A percentile compares a stretch with the other conserved stretches of the same genome.
Evolutionary conservation across 345 rosid species (phyloP).

Genomic region (Erucastrum elatum): DNA sequence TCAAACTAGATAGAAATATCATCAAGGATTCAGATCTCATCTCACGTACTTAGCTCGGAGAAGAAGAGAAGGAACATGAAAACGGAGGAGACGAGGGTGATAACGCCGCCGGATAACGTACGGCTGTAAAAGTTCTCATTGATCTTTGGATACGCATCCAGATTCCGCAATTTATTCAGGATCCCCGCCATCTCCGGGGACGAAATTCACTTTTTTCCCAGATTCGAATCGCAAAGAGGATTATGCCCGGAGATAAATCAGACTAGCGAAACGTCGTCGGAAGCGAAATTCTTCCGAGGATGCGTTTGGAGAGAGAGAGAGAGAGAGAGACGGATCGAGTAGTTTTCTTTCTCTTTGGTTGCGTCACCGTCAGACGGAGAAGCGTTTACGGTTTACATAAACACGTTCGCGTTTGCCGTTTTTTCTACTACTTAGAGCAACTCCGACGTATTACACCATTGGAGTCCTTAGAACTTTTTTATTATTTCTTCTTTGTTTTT

Average conservation of each 20-base stretch:
- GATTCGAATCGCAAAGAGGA: background rate
- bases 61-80: constrained; percentile 94
- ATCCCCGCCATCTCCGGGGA: constrained; percentile 55
- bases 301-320: too few species aligned
- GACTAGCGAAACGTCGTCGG: background rate
- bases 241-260: background rate
- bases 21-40: background rate
- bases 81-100: constrained; percentile 82
- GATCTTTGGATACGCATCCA: constrained; percentile 95
- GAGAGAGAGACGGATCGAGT: background rate
- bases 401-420: too few species aligned
- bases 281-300: background rate
- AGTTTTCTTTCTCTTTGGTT: background rate
- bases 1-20: background rate
- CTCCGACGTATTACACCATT: too few species aligned
- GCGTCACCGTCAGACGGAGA: background rate
- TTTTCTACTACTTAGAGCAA: too few species aligned
- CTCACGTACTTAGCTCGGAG: constrained; percentile 78
- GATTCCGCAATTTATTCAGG: constrained; percentile 71
- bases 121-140: constrained; percentile 97
- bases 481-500: too few species aligned
- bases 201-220: background rate
- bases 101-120: constrained; percentile 90
- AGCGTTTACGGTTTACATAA: background rate
- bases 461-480: too few species aligned